Evolutionary conservation across 2,329 filamentous ascomycete species (phyloP), one percentile per base, ranked within the genome.

Genomic region (Trichoderma cornu-damae): DNA sequence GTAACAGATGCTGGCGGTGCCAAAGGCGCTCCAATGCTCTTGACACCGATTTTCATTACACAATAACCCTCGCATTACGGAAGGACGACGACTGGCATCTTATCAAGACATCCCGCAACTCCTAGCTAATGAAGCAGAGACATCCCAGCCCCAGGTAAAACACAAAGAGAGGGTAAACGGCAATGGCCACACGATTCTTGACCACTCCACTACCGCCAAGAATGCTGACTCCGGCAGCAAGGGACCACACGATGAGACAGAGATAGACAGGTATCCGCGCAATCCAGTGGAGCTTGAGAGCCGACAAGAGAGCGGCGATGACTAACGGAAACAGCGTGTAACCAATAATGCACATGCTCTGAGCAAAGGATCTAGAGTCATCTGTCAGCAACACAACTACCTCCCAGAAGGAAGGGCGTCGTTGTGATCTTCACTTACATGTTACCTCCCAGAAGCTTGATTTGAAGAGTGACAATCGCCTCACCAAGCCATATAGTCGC

Each of bases 241-340:
- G 77, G 34, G 93, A 96, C 94, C 94, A 99, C 40, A 83, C 84
- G 35, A 96, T 85, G 24, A 99, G 82, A 30, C 96, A 80, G 50
- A 94, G 78, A 72, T 99, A 97, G 53, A 99, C 84, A 1, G 94
- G 94, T 69, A 97, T 90, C 57, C 94, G 82, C 5, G 88, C 84
- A 62, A 97, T 88, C 65, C 84, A 87, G 40, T 86, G 87, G 6
- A 97, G 80, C 50, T 84, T 80, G 30, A 99, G 69, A 1, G 93
- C 93, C 57, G 91, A 96, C 62, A 99, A 83, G 51, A 96, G 77
- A 1, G 93, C 86, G 6, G 95, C 95, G 64, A 99, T 89, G 65
- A 97, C 94, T 53, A 99, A 83, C 2, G 94, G 94, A 75, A 99
- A 99, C 57, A 99, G 83, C 1, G 94, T 99, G 74, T 99, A 99